A percentile compares a stretch with the other conserved stretches of the same genome.
phyloP scores from a whole-genome alignment of 306 rosid species.

The Vigna radiata region DNA sequence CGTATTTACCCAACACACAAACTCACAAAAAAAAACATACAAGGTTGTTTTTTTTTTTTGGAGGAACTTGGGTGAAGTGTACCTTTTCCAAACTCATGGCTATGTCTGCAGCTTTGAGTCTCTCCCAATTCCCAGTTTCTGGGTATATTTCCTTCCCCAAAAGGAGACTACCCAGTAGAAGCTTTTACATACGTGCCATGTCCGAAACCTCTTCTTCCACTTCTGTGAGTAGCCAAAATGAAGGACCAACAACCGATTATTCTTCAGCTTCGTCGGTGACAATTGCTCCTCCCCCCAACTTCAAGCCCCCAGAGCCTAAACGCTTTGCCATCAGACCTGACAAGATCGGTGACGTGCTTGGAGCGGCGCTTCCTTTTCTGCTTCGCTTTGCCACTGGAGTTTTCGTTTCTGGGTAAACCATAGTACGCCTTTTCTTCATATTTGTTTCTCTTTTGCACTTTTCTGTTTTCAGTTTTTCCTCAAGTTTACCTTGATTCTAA shows the following conservation, averaged over 20 bases:
- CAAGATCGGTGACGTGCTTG: slow-evolving; percentile 57
- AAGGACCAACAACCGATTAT: slow-evolving; percentile 42
- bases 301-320: slow-evolving; percentile 93
- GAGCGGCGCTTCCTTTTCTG: slow-evolving; percentile 69
- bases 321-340: slow-evolving; percentile 77
- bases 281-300: slow-evolving; percentile 74
- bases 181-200: slow-evolving; percentile 61
- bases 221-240: slow-evolving; percentile 53
- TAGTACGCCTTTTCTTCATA: not conserved
- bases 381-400: slow-evolving; percentile 86
- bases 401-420: slow-evolving; percentile 76
- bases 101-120: slow-evolving; percentile 64
- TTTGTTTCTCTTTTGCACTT: too few species aligned
- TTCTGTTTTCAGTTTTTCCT: not conserved
- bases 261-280: slow-evolving; percentile 41
- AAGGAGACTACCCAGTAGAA: slow-evolving; percentile 40
- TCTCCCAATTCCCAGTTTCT: slow-evolving; percentile 50
- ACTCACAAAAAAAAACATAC: not conserved
- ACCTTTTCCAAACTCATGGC: slow-evolving; percentile 56
- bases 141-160: slow-evolving; percentile 50
- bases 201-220: slow-evolving; percentile 58
- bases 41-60: not conserved
- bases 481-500: not conserved
- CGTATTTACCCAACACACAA: not conserved
- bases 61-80: not conserved